These are phyloP conservation scores for Colletotrichum karsti DNA, from an alignment of 2,329 filamentous ascomycete genomes.

Conservation along the genomic window DNA sequence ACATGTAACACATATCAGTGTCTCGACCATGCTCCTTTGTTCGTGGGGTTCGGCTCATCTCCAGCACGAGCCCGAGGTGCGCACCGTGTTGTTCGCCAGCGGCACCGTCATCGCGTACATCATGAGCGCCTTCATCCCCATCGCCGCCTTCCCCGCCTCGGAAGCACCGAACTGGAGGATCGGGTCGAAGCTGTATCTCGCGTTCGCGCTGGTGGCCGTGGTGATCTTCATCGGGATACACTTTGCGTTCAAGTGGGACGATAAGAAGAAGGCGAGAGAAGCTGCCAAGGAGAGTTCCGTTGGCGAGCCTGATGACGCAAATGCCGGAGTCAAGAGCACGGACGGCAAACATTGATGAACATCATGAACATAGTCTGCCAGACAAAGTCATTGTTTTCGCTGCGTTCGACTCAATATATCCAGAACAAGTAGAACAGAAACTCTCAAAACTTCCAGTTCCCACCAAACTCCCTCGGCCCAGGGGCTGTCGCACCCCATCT, in stretches of 20 bases:
- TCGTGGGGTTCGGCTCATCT: constrained; percentile 7
- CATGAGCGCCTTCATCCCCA: constrained; percentile 22
- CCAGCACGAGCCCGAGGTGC: constrained; percentile 16
- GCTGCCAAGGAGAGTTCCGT: not conserved
- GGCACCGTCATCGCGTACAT: constrained; percentile 7
- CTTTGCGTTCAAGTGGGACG: constrained; percentile 15
- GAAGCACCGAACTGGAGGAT: constrained; percentile 15
- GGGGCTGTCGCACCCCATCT: not conserved
- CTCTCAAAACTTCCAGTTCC: not conserved
- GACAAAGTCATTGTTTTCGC: too few species aligned
- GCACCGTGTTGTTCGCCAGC: constrained; percentile 21
- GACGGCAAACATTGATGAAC: not conserved
- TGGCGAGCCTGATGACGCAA: constrained; percentile 8
- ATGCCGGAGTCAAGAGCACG: constrained; percentile 2
- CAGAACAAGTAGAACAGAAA: not conserved
- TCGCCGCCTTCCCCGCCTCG: constrained; percentile 6
- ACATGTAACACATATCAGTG: not conserved
- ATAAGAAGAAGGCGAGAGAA: constrained; percentile 8
- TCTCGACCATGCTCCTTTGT: constrained; percentile 17
- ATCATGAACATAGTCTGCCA: too few species aligned
- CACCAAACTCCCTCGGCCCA: not conserved
- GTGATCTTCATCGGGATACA: constrained; percentile 11
- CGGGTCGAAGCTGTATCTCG: constrained; percentile 4
- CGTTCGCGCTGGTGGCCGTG: constrained; percentile 1
- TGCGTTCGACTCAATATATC: not conserved